Evolutionary conservation across 1,284 basidiomycete genomes (phyloP).

Genomic region (Mycosarcoma maydis): DNA sequence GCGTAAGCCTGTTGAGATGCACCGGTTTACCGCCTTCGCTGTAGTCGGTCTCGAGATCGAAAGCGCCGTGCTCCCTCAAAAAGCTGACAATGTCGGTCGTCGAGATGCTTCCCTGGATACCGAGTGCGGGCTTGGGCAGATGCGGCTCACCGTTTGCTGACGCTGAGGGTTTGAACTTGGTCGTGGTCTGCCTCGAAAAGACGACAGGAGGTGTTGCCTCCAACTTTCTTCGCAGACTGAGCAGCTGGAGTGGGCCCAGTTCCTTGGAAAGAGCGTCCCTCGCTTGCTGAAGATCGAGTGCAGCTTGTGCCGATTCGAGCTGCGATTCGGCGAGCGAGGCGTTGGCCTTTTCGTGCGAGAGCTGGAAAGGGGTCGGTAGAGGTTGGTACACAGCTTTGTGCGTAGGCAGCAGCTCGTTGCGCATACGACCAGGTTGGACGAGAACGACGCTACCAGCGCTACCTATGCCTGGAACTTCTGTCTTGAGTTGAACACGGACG

Average conservation of each 20-base stretch:
- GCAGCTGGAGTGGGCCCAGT: slow-evolving; percentile 38
- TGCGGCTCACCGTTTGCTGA: slow-evolving; percentile 4
- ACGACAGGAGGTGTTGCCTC: slow-evolving; percentile 28
- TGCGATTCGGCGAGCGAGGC: slow-evolving; percentile 19
- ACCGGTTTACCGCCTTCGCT: slow-evolving; percentile 19
- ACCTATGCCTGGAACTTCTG: slow-evolving; percentile 28
- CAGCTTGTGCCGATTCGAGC: slow-evolving; percentile 23
- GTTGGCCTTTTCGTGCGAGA: slow-evolving; percentile 17
- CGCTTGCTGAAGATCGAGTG: slow-evolving; percentile 14
- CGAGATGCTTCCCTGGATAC: slow-evolving; percentile 42
- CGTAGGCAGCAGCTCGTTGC: slow-evolving; percentile 35
- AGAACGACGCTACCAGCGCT: slow-evolving; percentile 27
- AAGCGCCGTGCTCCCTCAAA: slow-evolving; percentile 25
- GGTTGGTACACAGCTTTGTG: slow-evolving; percentile 39
- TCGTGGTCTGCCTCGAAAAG: slow-evolving; percentile 31
- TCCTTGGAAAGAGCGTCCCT: slow-evolving; percentile 29
- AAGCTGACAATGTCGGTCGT: slow-evolving; percentile 28
- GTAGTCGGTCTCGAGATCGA: slow-evolving; percentile 42
- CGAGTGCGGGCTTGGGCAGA: slow-evolving; percentile 29
- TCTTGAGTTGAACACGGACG: slow-evolving; percentile 41
- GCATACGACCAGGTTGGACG: slow-evolving; percentile 46
- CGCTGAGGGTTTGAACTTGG: slow-evolving; percentile 7
- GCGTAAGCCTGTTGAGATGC: slow-evolving; percentile 32
- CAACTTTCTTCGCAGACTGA: slow-evolving; percentile 39
- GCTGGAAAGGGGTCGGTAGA: slow-evolving; percentile 30